phyloP scores from a whole-genome alignment of 2,329 filamentous ascomycete genomes.

The Aspergillus ustus region DNA sequence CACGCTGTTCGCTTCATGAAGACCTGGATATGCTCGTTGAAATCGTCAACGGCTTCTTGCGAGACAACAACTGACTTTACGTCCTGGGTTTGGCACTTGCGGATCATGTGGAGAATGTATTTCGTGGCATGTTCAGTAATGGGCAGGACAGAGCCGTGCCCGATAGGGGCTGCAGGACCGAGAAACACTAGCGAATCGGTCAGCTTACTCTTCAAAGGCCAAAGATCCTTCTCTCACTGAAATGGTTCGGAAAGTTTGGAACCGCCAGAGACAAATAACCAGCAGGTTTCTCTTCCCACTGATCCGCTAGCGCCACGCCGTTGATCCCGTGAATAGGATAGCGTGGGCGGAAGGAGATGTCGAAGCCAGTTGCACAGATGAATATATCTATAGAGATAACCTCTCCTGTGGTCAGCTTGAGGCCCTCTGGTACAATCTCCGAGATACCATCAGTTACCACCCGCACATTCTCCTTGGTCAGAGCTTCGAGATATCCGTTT shows the following conservation, averaged over 20 bases:
- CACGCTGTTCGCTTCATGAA: conserved; percentile 49
- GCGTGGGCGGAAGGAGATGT: conserved; percentile 24
- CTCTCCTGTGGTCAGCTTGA: too few relatives aligned
- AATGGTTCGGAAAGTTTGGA: conserved; percentile 33
- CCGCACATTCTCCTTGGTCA: conserved; percentile 24
- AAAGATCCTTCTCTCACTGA: not conserved
- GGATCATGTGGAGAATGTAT: conserved; percentile 56
- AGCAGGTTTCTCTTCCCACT: conserved; percentile 28
- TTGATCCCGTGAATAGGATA: conserved; percentile 30
- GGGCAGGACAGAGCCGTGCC: conserved; percentile 58
- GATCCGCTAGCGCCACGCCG: not conserved
- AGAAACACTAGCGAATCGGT: conserved; percentile 38
- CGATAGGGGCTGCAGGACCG: conserved; percentile 58
- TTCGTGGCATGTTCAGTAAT: conserved; percentile 56
- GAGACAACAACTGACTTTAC: conserved; percentile 54
- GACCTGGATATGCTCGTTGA: conserved; percentile 38
- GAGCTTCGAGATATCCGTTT: conserved; percentile 28
- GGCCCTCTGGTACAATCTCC: not conserved
- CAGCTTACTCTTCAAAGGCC: not conserved
- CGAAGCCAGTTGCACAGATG: conserved; percentile 13
- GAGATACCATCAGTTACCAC: conserved; percentile 2
- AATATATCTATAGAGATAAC: too few relatives aligned
- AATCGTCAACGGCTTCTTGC: conserved; percentile 25
- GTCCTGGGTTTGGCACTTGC: conserved; percentile 50
- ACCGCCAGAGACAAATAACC: conserved; percentile 32